Evolutionary conservation across 345 rosid genomes (phyloP).

Genomic region (Lepidium sativum): DNA sequence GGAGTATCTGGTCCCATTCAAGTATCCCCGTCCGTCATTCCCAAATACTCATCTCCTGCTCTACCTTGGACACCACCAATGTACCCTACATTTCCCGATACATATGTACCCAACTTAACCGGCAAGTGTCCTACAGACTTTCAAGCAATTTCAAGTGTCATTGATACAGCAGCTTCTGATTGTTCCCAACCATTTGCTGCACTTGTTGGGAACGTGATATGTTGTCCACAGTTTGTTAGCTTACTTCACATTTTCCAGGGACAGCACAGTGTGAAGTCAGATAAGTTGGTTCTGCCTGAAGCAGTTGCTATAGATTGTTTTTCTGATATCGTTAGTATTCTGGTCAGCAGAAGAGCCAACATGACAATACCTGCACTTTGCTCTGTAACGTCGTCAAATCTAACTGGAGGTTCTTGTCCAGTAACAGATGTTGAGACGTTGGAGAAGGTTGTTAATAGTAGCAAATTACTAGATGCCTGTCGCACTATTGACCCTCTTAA

Average conservation of each 20-base stretch:
- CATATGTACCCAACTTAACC: conserved; percentile 74
- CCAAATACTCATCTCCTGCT: conserved; percentile 49
- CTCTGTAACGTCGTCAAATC: conserved; percentile 68
- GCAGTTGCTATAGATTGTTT: conserved; percentile 85
- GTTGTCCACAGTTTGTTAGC: conserved; percentile 91
- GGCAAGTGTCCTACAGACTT: conserved; percentile 88
- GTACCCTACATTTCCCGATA: conserved; percentile 69
- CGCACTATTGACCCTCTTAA: conserved; percentile 76
- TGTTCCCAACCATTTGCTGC: conserved; percentile 72
- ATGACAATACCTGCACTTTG: conserved; percentile 57
- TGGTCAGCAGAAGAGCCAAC: conserved; percentile 83
- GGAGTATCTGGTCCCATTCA: conserved; percentile 78
- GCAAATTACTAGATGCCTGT: conserved; percentile 77
- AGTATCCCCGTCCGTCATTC: conserved; percentile 82
- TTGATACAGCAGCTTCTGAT: conserved; percentile 74
- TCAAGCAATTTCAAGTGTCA: conserved; percentile 50
- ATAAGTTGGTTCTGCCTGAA: conserved; percentile 60
- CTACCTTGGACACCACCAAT: conserved; percentile 57
- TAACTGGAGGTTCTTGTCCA: conserved; percentile 90
- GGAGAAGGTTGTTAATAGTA: conserved; percentile 66
- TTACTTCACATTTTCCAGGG: conserved; percentile 81
- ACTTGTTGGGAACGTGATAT: conserved; percentile 84
- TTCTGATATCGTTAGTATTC: conserved; percentile 82
- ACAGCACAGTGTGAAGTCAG: conserved; percentile 43
- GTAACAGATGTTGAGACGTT: conserved; percentile 55